Evolutionary conservation across 305 asterid species (phyloP), one percentile per base, ranked within the genome.

Genomic region (Fraxinus angustifolia): DNA sequence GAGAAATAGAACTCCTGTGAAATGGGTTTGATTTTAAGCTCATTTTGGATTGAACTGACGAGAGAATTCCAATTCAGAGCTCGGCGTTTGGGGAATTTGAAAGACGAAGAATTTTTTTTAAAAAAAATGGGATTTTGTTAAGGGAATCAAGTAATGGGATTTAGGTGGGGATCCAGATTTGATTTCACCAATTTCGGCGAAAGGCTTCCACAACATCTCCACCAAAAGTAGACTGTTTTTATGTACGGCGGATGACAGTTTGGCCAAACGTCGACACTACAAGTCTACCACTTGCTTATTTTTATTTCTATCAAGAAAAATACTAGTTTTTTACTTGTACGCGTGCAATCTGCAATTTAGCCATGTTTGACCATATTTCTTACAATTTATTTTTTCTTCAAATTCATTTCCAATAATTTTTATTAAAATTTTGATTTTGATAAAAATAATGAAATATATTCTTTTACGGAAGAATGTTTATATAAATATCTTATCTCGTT

Each of bases 181-280:
- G 87, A 75, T 79, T 70, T 31, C 77, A 56, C 65, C 79, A 56
- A 70, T 67, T 79, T 78, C 83, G 79, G 87, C 8, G 48, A 81
- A 81, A 60, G 53, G 73, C 87, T 73, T 75, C 56, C 84, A 26
- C 1, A 17, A 19, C 10, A 58, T 6, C 11, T 6, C 30, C 30
- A 19, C 30, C 12, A 58, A 19, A 58, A 19, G 30, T 19, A 58
- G 2, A 30, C 31, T 58, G 68, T 28, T 58, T 50, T 48, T n/a
- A 1, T n/a, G 23, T 4, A 50, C 62, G 0, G 23, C 62, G 8
- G 8, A 50, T 50, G 62, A 4, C 62, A 50, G 21, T n/a, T 50
- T 16, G 23, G 62, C 21, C 62, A 50, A n/a, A 50, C 62, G 62
- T 50, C 62, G 21, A 48, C 6, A 48, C 7, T 48, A 48, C 19